Conservation (phyloP, 73 alveolate genomes). For the Blepharisma japonicum region DNA sequence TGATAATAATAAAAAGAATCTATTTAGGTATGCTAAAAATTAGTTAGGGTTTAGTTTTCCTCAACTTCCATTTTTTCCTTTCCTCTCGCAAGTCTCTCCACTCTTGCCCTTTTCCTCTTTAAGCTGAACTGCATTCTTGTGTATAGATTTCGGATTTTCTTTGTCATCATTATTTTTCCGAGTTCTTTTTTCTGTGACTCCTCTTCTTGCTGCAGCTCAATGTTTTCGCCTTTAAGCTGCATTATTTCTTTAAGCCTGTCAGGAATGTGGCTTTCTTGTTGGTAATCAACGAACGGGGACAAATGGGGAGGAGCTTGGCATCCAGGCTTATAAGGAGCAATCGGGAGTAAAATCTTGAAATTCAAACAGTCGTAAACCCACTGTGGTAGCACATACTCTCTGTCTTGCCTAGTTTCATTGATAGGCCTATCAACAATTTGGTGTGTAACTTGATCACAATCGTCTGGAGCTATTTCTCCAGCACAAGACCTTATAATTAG, state of each 20-base stretch:
- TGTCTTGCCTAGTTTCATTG: constrained; percentile 56
- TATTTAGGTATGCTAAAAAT: no score
- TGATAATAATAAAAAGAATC: no score
- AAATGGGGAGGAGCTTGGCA: constrained; percentile 84
- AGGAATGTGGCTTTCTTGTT: constrained; percentile 61
- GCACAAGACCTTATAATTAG: constrained; percentile 84
- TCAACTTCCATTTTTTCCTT: constrained; percentile 8
- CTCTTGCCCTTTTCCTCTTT: constrained; percentile 43
- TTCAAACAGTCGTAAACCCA: constrained; percentile 90
- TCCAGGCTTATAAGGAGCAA: constrained; percentile 77
- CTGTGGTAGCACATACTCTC: constrained; percentile 95
- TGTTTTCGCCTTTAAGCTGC: constrained; percentile 41
- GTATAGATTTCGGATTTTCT: constrained; percentile 49
- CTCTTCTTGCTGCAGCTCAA: constrained; percentile 46
- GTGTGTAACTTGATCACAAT: constrained; percentile 79
- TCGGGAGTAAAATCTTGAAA: constrained; percentile 50
- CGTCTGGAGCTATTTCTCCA: constrained; percentile 62
- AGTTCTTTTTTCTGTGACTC: constrained; percentile 52
- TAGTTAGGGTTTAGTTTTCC: no score
- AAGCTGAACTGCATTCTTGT: constrained; percentile 38
- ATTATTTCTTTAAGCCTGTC: constrained; percentile 33
- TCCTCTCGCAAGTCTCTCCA: constrained; percentile 40
- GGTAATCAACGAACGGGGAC: constrained; percentile 81
- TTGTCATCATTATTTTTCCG: constrained; percentile 62
- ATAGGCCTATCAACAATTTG: constrained; percentile 91